phyloP scores from a whole-genome alignment of 768 basidiomycete species.

The Trametes villosa region DNA sequence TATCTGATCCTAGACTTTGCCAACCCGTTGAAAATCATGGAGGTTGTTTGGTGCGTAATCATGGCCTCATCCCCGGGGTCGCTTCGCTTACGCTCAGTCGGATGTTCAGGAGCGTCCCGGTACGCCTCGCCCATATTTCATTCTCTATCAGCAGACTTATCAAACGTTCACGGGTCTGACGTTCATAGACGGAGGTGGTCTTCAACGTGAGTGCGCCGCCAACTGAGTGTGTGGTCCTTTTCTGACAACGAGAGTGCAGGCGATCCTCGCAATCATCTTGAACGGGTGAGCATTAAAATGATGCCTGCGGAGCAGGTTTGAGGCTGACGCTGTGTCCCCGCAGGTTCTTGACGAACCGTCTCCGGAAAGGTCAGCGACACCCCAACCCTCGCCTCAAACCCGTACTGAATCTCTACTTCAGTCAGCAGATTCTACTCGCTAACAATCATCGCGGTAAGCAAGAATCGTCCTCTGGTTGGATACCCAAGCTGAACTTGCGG shows the following conservation, averaged over 20 bases:
- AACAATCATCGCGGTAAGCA: not conserved
- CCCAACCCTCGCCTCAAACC: too few species aligned
- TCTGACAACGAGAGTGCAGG: not conserved
- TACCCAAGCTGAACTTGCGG: too few species aligned
- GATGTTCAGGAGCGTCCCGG: constrained; percentile 6
- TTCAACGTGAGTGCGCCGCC: not conserved
- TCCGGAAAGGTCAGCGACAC: not conserved
- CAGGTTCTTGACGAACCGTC: not conserved
- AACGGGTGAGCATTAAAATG: not conserved
- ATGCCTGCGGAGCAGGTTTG: too few species aligned
- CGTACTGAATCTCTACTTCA: not conserved
- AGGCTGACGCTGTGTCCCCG: too few species aligned
- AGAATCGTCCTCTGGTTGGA: too few species aligned
- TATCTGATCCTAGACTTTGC: not conserved
- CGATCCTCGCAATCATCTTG: not conserved
- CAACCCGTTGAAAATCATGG: not conserved
- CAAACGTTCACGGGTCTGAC: not conserved
- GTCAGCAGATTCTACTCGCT: not conserved
- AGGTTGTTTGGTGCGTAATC: not conserved
- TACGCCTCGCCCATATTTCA: too few species aligned
- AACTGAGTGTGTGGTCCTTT: not conserved
- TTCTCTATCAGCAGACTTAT: too few species aligned
- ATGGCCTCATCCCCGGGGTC: too few species aligned
- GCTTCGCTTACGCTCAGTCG: too few species aligned
- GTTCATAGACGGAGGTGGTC: not conserved